phyloP scores from a whole-genome alignment of 1,284 basidiomycete species.

The Puccinia brachypodii region DNA sequence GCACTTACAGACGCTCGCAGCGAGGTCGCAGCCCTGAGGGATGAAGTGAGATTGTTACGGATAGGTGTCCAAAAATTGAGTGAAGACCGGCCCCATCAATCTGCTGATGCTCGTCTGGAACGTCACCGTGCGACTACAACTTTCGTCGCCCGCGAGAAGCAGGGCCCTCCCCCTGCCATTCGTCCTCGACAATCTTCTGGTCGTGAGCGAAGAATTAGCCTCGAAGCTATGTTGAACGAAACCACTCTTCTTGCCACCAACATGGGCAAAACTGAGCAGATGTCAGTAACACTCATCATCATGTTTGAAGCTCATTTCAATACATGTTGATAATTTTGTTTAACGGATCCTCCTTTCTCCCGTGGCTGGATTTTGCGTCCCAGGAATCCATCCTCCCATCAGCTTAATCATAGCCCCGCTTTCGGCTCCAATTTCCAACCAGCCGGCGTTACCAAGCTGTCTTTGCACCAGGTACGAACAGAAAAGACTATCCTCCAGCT shows the following conservation, averaged over 20 bases:
- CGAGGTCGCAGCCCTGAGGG: slow-evolving; percentile 18
- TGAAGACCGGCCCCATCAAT: slow-evolving; percentile 2
- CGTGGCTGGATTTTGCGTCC: neutral
- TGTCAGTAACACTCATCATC: neutral
- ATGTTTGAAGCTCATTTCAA: neutral
- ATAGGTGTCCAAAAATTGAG: slow-evolving; percentile 29
- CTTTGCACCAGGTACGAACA: neutral
- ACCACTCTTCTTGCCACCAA: neutral
- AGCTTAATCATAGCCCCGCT: neutral
- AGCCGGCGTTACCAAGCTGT: neutral
- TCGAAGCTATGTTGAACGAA: slow-evolving; percentile 2
- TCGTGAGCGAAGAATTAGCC: neutral
- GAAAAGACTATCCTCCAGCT: neutral
- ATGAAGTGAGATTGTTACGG: slow-evolving; percentile 32
- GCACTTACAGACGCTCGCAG: slow-evolving; percentile 19
- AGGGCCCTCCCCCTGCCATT: neutral
- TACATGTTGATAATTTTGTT: neutral
- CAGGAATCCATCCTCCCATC: neutral
- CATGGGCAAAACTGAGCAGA: neutral
- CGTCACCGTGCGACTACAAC: neutral
- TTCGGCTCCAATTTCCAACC: neutral
- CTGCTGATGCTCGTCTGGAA: slow-evolving; percentile 23
- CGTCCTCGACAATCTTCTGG: neutral
- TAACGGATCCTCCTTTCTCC: neutral
- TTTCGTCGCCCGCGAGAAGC: neutral